These are phyloP conservation scores for Backusella liffmaniae DNA, from an alignment of 192 early-diverging fungal genomes.

Conservation along the genomic window DNA sequence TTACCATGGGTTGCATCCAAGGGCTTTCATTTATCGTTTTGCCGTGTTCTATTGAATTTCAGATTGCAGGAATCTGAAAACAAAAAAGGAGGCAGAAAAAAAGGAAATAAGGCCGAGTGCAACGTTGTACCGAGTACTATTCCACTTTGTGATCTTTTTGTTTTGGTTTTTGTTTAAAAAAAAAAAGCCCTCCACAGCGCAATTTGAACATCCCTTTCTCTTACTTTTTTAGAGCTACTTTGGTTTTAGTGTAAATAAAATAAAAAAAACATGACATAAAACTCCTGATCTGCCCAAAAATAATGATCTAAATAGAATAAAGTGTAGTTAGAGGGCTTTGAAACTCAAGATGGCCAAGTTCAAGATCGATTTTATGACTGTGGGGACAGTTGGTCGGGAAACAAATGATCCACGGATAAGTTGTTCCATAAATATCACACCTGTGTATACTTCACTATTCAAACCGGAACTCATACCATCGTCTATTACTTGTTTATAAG, in stretches of 20 bases:
- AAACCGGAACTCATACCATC: background rate
- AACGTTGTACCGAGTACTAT: background rate
- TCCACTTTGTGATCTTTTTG: background rate
- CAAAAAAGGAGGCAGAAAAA: background rate
- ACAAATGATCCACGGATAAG: conserved; percentile 3
- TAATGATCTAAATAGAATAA: background rate
- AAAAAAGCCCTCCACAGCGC: background rate
- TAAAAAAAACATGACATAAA: conserved; percentile 5
- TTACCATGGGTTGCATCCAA: background rate
- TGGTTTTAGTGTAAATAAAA: background rate
- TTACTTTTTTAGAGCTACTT: background rate
- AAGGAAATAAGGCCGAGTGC: background rate
- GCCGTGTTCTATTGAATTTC: conserved; percentile 1
- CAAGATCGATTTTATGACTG: background rate
- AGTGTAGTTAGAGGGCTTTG: background rate
- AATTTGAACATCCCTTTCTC: background rate
- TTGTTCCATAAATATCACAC: background rate
- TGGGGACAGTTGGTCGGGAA: background rate
- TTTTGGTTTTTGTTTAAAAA: background rate
- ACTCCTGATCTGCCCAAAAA: background rate
- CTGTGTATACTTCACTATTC: background rate
- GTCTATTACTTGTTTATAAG: background rate
- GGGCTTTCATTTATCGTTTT: background rate
- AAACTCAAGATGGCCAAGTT: background rate
- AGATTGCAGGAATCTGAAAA: conserved; percentile 3